A percentile compares a stretch with the other conserved stretches of the same genome.
These are phyloP conservation scores for Trichoderma hamatum DNA, from an alignment of 2,329 filamentous ascomycete genomes.

Conservation along the genomic window DNA sequence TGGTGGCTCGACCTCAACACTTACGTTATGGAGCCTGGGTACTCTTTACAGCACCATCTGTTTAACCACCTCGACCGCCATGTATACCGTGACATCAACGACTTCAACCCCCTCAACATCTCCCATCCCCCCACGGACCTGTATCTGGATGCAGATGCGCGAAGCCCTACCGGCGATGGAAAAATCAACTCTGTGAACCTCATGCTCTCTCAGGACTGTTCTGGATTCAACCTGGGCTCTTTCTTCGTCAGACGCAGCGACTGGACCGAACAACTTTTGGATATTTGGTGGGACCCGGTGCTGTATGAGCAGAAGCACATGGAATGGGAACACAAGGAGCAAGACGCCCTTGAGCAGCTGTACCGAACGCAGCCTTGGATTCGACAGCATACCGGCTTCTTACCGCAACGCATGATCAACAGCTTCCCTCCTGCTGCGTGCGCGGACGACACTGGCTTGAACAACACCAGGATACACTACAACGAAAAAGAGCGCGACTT, in stretches of 20 bases:
- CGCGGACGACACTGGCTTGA: slow-evolving; percentile 64
- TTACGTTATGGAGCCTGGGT: slow-evolving; percentile 93
- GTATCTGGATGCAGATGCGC: slow-evolving; percentile 76
- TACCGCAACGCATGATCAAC: slow-evolving; percentile 91
- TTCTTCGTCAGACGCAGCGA: slow-evolving; percentile 86
- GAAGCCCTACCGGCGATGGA: slow-evolving; percentile 76
- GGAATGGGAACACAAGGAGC: slow-evolving; percentile 99
- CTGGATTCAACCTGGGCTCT: slow-evolving; percentile 93
- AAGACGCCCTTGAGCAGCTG: slow-evolving; percentile 90
- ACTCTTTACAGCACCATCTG: slow-evolving; percentile 86
- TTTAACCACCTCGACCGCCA: slow-evolving; percentile 76
- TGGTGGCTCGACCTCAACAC: slow-evolving; percentile 99
- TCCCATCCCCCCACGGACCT: slow-evolving; percentile 74
- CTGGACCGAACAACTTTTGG: slow-evolving; percentile 89
- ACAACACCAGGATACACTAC: slow-evolving; percentile 83
- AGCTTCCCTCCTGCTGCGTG: slow-evolving; percentile 92
- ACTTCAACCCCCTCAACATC: slow-evolving; percentile 94
- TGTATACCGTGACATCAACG: slow-evolving; percentile 93
- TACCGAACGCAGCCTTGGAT: slow-evolving; percentile 94
- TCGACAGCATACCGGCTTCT: slow-evolving; percentile 82
- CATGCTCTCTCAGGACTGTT: slow-evolving; percentile 88
- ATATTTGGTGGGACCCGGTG: slow-evolving; percentile 98
- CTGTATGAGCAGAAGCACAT: slow-evolving; percentile 98
- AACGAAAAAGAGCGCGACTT: slow-evolving; percentile 85
- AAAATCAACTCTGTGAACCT: slow-evolving; percentile 80